Base-by-base conservation (phyloP, 2,329 filamentous ascomycete genomes). In the Stemphylium lycopersici region DNA sequence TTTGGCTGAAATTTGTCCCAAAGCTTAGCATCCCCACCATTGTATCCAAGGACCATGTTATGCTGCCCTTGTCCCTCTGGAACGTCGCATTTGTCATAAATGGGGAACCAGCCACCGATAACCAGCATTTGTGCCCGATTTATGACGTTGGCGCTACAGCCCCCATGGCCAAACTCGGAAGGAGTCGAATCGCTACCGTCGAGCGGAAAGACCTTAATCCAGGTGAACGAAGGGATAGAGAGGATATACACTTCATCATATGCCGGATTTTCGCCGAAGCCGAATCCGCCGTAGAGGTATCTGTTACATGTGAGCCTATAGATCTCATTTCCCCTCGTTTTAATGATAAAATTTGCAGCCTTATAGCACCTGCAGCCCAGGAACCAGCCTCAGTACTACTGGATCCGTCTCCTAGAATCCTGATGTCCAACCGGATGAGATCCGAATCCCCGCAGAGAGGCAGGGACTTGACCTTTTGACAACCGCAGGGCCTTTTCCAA, bases 171-270 rank as follows among this genome's bases (percentile, higher is more conserved):
- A 38, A 63, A 63, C 26, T 78, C 75, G 37, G 41, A 49, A 3
- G 52, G 50, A 34, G 29, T 54, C 1, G 76, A 77, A 12, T 68
- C 66, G 51, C 78, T 73, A 11, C 52, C 46, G 42, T 77, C 70
- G 40, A 71, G 71, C 11, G 80, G 81, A 50, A 79, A 83, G 61
- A 81, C 77, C 58, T 83, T 83, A 58, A 87, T 83, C 86, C 86
- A 89, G 3, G 78, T 83, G 69, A 88, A 89, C 1, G 83, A 82
- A 1, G 86, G 86, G 13, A 89, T 76, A 6, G 81, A 81, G 16
- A 88, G 77, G 49, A 88, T 83, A 63, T 86, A 88, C 49, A 84
- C 78, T 71, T 88, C 85, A 63, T 87, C 83, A 63, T 79, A 87
- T 18, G 83, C 85, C 12, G 78, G 74, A 0, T 77, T 76, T 33